Percentiles rank a stretch among this genome's conserved stretches.
phyloP scores from a whole-genome alignment of 768 basidiomycete species.

The Lenzites betulinus region DNA sequence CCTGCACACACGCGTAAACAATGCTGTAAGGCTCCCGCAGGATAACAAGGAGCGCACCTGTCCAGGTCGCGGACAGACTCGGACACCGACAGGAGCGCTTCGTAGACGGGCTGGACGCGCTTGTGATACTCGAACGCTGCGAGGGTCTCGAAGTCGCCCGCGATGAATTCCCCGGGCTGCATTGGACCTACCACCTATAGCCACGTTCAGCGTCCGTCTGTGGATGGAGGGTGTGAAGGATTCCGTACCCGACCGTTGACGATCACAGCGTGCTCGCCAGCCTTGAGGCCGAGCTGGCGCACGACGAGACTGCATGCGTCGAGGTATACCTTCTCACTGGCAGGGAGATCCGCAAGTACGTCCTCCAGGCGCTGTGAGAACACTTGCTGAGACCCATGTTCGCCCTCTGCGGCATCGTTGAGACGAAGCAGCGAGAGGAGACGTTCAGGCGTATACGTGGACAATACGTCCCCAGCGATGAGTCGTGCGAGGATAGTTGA shows the following conservation, averaged over 20 bases:
- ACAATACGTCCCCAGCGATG: conserved; percentile 42
- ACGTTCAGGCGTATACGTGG: conserved; percentile 39
- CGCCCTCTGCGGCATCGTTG: conserved; percentile 1
- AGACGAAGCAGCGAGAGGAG: conserved; percentile 45
- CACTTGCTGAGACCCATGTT: conserved; percentile 40
- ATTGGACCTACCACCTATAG: conserved; percentile 79
- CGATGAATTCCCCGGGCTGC: conserved; percentile 53
- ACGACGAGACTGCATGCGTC: conserved; percentile 49
- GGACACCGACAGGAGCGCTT: conserved; percentile 58
- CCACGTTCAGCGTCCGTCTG: neutral
- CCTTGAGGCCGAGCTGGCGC: conserved; percentile 56
- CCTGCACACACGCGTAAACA: conserved; percentile 36
- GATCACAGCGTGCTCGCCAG: conserved; percentile 65
- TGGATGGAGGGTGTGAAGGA: neutral
- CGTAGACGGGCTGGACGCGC: conserved; percentile 67
- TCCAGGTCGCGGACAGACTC: conserved; percentile 9
- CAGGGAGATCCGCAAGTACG: conserved; percentile 37
- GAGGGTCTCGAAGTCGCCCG: conserved; percentile 73
- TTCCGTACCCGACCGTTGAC: conserved; percentile 80
- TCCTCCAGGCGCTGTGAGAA: conserved; percentile 38
- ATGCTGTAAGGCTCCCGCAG: neutral
- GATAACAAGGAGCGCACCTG: neutral
- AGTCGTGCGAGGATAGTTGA: conserved; percentile 57
- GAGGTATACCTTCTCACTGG: conserved; percentile 45
- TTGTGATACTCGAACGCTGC: conserved; percentile 74